Evolutionary conservation across 352 stramenopile species (phyloP), one percentile per base, ranked within the genome.

Genomic region (Pythium sukuiense): DNA sequence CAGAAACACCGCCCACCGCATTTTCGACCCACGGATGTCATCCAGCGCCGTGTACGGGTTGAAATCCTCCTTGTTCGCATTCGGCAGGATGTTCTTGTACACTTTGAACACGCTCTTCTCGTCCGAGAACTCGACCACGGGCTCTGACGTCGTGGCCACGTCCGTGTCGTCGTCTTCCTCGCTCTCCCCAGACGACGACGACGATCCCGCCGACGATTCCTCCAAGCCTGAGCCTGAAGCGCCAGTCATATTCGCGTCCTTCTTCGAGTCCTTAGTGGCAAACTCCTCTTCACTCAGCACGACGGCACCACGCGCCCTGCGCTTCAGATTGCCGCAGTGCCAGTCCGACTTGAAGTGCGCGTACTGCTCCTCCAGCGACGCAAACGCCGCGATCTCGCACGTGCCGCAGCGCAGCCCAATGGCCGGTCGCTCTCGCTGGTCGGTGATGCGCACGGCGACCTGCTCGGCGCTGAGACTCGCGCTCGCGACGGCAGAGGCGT

Each of bases 1-100:
- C n/a, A 98, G 67, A 32, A 98, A 81, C 20, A 98, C 79, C 0
- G 83, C 87, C 83, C 88, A 96, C 12, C 82, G 72, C 60, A 87
- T 87, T n/a, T 80, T 76, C 6, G 87, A 90, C 24, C 61, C 41
- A 5, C 75, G 77, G 49, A 91, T 61, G 29, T 80, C 57, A 11
- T 82, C 71, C 32, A 92, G 65, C 49, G 84, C 69, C 35, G 56
- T 63, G 55, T 83, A 92, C 41, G 80, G 81, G 32, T 91, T 76
- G 45, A 93, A 92, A 11, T 43, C 64, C 32, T 92, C 85, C 11
- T 79, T 71, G 1, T 82, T 73, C 9, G 57, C 68, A 14, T 72
- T 50, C 3, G 79, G 63, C 6, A 96, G 48, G 33, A 92, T 79
- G 32, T 76, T 89, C 67, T 96, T 95, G 57, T 83, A 93, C 48